Evolutionary conservation across 345 rosid genomes (phyloP).

Genomic region (Eucalyptus globulus): DNA sequence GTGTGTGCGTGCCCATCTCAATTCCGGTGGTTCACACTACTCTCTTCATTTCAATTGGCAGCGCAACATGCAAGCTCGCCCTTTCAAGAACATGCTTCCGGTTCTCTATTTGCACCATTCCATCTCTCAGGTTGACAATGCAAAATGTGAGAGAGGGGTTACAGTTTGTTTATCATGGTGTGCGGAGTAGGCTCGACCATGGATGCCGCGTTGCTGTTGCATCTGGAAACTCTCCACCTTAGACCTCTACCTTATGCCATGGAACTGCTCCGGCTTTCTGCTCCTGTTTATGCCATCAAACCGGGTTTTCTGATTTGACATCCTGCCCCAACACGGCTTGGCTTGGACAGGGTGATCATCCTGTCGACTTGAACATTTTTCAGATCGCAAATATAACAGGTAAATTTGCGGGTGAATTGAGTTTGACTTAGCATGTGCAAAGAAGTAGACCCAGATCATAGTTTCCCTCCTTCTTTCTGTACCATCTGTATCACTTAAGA

Average conservation of each 20-base stretch:
- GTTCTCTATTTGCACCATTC: neutral
- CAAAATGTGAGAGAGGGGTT: neutral
- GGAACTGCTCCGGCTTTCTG: conserved; percentile 75
- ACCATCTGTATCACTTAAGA: neutral
- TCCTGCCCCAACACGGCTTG: neutral
- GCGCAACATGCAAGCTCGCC: neutral
- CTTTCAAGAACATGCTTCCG: neutral
- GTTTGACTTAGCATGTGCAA: neutral
- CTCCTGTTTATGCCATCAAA: conserved; percentile 74
- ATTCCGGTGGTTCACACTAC: too few relatives aligned
- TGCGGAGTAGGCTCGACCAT: conserved; percentile 61
- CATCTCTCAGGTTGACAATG: neutral
- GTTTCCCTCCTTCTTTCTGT: neutral
- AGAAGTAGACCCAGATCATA: neutral
- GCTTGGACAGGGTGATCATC: neutral
- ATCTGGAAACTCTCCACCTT: conserved; percentile 78
- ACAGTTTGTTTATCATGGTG: neutral
- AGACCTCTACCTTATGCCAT: conserved; percentile 91
- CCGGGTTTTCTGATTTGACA: conserved; percentile 24
- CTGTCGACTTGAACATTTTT: neutral
- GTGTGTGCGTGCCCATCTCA: too few relatives aligned
- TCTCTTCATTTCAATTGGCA: too few relatives aligned
- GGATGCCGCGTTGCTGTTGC: conserved; percentile 76
- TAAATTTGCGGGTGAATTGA: neutral
- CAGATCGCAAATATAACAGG: neutral